Conservation (phyloP, 305 asterid species). For the Fraxinus sp. region DNA sequence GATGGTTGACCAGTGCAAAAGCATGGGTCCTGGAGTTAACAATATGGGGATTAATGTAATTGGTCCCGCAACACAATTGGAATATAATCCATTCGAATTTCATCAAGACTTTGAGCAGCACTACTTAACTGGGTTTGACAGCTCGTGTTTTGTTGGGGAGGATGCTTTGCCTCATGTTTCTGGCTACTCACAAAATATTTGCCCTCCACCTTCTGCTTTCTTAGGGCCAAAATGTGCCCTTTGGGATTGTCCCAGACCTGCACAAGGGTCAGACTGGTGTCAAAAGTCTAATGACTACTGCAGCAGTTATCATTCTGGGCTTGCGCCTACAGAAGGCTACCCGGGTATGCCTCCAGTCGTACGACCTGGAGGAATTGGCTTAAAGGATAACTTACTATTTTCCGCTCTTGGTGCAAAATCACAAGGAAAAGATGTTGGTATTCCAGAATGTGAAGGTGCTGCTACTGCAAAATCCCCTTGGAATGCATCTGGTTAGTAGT, state of each 20-base stretch:
- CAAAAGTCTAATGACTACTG: slow-evolving; percentile 83
- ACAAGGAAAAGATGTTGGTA: slow-evolving; percentile 82
- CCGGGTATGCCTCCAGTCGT: slow-evolving; percentile 76
- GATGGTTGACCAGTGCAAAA: slow-evolving; percentile 59
- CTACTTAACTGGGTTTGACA: slow-evolving; percentile 57
- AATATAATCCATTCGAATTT: slow-evolving; percentile 55
- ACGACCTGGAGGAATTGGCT: slow-evolving; percentile 90
- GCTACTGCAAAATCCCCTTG: slow-evolving; percentile 98
- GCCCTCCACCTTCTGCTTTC: slow-evolving; percentile 94
- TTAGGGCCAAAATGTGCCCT: slow-evolving; percentile 98
- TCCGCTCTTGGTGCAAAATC: slow-evolving; percentile 88
- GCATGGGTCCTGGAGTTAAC: slow-evolving; percentile 46
- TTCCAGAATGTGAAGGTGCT: slow-evolving; percentile 98
- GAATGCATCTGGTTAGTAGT: slow-evolving; percentile 87
- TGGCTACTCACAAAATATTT: slow-evolving; percentile 53
- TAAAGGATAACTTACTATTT: slow-evolving; percentile 91
- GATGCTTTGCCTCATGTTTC: slow-evolving; percentile 51
- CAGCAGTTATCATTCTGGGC: slow-evolving; percentile 66
- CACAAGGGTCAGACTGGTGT: slow-evolving; percentile 74
- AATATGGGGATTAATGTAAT: slow-evolving; percentile 45
- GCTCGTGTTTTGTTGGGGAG: slow-evolving; percentile 51
- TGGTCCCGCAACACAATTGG: slow-evolving; percentile 52
- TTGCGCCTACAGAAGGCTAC: slow-evolving; percentile 85
- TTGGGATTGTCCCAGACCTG: slow-evolving; percentile 98
- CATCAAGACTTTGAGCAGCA: slow-evolving; percentile 69